These are phyloP conservation scores for Chernovozyma aurita DNA, from an alignment of 1,139 yeast species.

Conservation along the genomic window DNA sequence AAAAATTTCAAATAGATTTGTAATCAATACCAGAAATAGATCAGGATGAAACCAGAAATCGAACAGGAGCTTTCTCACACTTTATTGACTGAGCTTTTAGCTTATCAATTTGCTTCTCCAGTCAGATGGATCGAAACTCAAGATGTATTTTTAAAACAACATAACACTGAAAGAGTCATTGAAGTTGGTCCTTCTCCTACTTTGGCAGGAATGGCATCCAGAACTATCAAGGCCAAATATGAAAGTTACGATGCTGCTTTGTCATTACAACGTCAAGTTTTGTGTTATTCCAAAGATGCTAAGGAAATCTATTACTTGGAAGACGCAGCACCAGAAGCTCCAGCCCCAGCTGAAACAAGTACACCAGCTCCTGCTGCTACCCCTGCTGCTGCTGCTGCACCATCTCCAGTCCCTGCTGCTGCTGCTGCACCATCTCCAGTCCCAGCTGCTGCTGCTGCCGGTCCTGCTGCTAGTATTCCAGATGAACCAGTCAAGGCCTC, in stretches of 20 bases:
- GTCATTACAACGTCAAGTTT: conserved; percentile 92
- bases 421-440: conserved; percentile 58
- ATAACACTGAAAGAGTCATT: conserved; percentile 93
- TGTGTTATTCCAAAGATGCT: conserved; percentile 92
- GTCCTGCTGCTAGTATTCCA: conserved; percentile 75
- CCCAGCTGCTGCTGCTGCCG: conserved; percentile 58
- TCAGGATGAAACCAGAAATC: conserved; percentile 94
- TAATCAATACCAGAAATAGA: too few relatives aligned
- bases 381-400: conserved; percentile 54
- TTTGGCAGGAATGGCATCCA: conserved; percentile 95
- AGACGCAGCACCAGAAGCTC: conserved; percentile 64
- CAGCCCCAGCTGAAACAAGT: conserved; percentile 23
- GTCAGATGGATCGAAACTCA: conserved; percentile 99
- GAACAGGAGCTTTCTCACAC: conserved; percentile 97
- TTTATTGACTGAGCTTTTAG: conserved; percentile 88
- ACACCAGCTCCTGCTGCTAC: conserved; percentile 36
- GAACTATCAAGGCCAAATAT: conserved; percentile 93
- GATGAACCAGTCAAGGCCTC: conserved; percentile 89
- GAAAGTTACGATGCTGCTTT: conserved; percentile 97
- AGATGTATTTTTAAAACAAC: conserved; percentile 91
- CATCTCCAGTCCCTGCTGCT: conserved; percentile 56
- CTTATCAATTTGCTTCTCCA: conserved; percentile 98
- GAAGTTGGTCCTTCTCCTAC: conserved; percentile 99
- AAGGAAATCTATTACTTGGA: conserved; percentile 95
- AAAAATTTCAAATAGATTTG: too few relatives aligned